These are phyloP conservation scores for Aspergillus nomiae DNA, from an alignment of 2,329 filamentous ascomycete genomes.

Conservation along the genomic window DNA sequence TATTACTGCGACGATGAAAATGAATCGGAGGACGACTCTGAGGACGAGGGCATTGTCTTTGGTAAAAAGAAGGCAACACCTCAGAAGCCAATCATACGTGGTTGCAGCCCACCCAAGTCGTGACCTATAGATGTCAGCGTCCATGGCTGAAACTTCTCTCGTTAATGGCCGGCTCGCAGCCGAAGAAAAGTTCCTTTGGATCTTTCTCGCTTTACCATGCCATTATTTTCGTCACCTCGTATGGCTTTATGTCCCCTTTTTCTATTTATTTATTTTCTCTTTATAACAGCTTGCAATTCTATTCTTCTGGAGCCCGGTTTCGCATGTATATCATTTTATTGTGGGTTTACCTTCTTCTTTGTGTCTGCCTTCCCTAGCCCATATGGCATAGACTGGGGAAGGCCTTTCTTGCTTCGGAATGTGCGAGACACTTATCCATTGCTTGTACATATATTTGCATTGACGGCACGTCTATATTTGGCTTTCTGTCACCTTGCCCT, in stretches of 20 bases:
- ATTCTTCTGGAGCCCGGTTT: constrained; percentile 10
- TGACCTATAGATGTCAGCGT: constrained; percentile 2
- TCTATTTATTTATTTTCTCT: background rate
- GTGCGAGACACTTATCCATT: constrained; percentile 29
- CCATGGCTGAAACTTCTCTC: background rate
- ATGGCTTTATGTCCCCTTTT: background rate
- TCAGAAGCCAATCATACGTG: constrained; percentile 23
- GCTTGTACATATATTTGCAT: constrained; percentile 39
- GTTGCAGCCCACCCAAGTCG: constrained; percentile 14
- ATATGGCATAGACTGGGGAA: constrained; percentile 21
- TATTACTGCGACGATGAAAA: constrained; percentile 48
- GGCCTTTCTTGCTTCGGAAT: constrained; percentile 18
- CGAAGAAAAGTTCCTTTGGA: background rate
- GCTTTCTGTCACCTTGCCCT: constrained; percentile 7
- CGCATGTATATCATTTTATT: constrained; percentile 25
- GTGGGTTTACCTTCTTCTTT: constrained; percentile 9
- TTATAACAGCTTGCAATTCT: constrained; percentile 3
- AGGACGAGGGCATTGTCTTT: constrained; percentile 46
- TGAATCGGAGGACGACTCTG: constrained; percentile 41
- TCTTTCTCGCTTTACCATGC: background rate
- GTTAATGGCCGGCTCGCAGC: background rate
- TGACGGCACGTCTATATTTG: constrained; percentile 24
- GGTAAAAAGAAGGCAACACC: constrained; percentile 36
- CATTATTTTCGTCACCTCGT: background rate
- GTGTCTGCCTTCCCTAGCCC: constrained; percentile 16